Base-by-base conservation (phyloP, 768 basidiomycete genomes). In the Lactifluus pinguis region DNA sequence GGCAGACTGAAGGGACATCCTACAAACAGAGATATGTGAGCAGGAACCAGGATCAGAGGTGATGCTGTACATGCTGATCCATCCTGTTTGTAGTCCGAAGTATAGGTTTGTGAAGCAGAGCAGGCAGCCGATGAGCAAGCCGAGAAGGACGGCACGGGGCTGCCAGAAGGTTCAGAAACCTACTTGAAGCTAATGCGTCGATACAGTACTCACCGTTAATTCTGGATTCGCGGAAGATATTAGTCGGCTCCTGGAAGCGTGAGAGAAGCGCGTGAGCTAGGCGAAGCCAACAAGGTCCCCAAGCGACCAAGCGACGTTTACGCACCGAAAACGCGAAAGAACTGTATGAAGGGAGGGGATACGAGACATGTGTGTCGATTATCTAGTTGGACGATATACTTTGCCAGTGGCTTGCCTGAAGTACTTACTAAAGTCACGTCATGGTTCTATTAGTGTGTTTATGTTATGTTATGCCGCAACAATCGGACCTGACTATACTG, bases 1-100 rank as follows among this genome's bases (percentile, higher is more conserved):
- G 11, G 95, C 91, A 0, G 93, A 95, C 69, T 98, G 94, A 30
- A 95, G 80, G 9, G 93, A 93, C 93, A 95, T 95, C 92, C 91
- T 92, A 63, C 44, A 55, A 47, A 21, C 19, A 17, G 32, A 36
- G 3, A 15, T 60, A 21, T 25, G 29, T 48, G 34, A 49, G 11
- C 19, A 21, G 49, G 29, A 32, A 14, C 25, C 38, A n/a, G 55
- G 6, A 57, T 57, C 49, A 59, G 60, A 56, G 68, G 48, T 60
- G 45, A 39, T n/a, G 4, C 66, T 82, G 53, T 66, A 89, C 90
- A 92, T 92, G 67, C 85, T 86, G 65, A 92, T 90, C 86, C 89
- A 93, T 70, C 91, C 91, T 1, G 91, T 91, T 72, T 92, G 89
- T 4, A 94, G 78, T 9, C 91, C 90, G 62, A 92, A 83, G 68